Percentiles rank a stretch among this genome's conserved stretches.
These are phyloP conservation scores for Globisporangium carolinianum DNA, from an alignment of 352 stramenopile species.

Conservation along the genomic window DNA sequence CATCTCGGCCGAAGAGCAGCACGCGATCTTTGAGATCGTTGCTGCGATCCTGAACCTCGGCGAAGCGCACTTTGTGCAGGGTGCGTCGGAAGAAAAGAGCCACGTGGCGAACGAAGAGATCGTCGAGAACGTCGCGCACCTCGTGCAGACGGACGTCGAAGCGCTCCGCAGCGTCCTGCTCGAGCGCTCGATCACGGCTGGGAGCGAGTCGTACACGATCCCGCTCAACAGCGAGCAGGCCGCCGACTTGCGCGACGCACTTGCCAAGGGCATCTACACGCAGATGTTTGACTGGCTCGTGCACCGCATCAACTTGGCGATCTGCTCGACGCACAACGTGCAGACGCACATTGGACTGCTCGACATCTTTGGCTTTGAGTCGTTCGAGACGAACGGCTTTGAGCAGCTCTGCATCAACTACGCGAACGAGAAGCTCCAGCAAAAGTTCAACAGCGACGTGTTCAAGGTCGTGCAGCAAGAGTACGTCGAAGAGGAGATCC, in stretches of 20 bases:
- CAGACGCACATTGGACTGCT: constrained; percentile 87
- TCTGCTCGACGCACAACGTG: constrained; percentile 69
- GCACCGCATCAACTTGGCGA: constrained; percentile 72
- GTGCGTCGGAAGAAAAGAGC: constrained; percentile 41
- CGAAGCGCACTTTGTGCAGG: constrained; percentile 89
- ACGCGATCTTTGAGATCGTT: constrained; percentile 92
- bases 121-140: constrained; percentile 43
- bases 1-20: constrained; percentile 83
- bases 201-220: constrained; percentile 91
- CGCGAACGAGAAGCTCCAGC: constrained; percentile 92
- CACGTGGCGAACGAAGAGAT: constrained; percentile 53
- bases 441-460: constrained; percentile 89
- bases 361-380: constrained; percentile 96
- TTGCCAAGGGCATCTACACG: constrained; percentile 96
- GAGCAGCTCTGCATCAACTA: constrained; percentile 97
- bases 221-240: constrained; percentile 85
- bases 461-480: constrained; percentile 94
- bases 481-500: constrained; percentile 92
- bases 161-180: constrained; percentile 86
- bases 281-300: constrained; percentile 97
- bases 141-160: constrained; percentile 54
- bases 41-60: constrained; percentile 96
- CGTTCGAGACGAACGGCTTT: constrained; percentile 87
- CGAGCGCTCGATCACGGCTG: constrained; percentile 87
- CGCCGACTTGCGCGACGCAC: constrained; percentile 87